Percentiles rank a stretch among this genome's conserved stretches.
Evolutionary conservation across 768 basidiomycete species (phyloP).

Genomic region (Hericium coralloides): DNA sequence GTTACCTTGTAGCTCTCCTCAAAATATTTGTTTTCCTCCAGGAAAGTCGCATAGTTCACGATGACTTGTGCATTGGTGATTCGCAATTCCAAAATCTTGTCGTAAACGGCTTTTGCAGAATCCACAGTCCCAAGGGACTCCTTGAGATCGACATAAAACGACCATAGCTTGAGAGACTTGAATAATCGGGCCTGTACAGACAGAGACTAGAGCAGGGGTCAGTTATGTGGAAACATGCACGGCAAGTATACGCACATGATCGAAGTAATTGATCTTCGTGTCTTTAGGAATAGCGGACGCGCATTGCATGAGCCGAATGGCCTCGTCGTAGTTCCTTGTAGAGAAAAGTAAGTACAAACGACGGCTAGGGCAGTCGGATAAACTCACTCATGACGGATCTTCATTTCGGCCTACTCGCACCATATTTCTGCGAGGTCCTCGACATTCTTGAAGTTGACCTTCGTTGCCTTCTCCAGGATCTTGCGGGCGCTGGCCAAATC

Average conservation of each 20-base stretch:
- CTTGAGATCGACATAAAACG: slow-evolving; percentile 95
- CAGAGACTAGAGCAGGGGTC: slow-evolving; percentile 42
- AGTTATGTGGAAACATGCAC: slow-evolving; percentile 8
- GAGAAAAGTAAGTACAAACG: too few species aligned
- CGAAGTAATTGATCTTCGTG: slow-evolving; percentile 85
- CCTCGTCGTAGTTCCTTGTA: slow-evolving; percentile 88
- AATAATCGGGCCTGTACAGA: slow-evolving; percentile 86
- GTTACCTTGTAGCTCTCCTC: slow-evolving; percentile 94
- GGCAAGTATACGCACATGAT: slow-evolving; percentile 56
- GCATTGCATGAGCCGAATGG: slow-evolving; percentile 93
- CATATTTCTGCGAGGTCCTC: slow-evolving; percentile 97
- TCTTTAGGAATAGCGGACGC: slow-evolving; percentile 88
- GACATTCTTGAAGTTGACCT: slow-evolving; percentile 85
- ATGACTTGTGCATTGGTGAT: slow-evolving; percentile 98
- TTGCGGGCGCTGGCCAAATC: slow-evolving; percentile 85
- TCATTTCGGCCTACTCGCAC: slow-evolving; percentile 99
- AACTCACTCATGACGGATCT: slow-evolving; percentile 87
- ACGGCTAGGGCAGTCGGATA: too few species aligned
- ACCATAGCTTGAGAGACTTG: slow-evolving; percentile 98
- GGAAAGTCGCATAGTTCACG: slow-evolving; percentile 92
- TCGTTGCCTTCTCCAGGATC: slow-evolving; percentile 87
- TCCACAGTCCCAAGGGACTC: slow-evolving; percentile 95
- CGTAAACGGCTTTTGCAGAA: slow-evolving; percentile 85
- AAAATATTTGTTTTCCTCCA: slow-evolving; percentile 97
- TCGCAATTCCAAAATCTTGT: slow-evolving; percentile 91